Conservation (phyloP, 345 rosid genomes). For the Salix exigua region DNA sequence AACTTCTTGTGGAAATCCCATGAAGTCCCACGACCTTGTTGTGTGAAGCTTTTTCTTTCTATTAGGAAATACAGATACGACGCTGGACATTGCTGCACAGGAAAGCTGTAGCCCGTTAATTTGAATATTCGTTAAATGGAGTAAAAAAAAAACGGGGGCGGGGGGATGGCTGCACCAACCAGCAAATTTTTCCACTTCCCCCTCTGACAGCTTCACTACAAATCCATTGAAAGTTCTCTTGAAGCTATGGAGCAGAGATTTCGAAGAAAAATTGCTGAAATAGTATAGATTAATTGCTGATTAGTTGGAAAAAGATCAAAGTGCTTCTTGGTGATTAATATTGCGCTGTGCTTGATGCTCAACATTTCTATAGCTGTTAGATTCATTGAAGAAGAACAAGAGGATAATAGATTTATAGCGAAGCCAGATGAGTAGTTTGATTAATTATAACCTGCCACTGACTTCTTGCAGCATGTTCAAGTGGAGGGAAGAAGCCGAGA, state of each 20-base stretch:
- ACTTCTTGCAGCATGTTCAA: slow-evolving; percentile 19
- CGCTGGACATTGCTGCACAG: slow-evolving; percentile 8
- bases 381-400: too few species aligned
- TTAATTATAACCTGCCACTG: slow-evolving; percentile 16
- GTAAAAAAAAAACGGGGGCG: too few species aligned
- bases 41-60: background rate
- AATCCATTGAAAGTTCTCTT: slow-evolving; percentile 33
- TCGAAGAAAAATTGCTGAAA: slow-evolving; percentile 7
- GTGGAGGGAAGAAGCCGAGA: slow-evolving; percentile 6
- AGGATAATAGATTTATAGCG: too few species aligned
- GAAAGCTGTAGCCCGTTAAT: slow-evolving; percentile 24
- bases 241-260: slow-evolving; percentile 20
- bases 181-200: slow-evolving; percentile 13
- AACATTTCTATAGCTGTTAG: too few species aligned
- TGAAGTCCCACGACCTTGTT: slow-evolving; percentile 13
- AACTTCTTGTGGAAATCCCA: slow-evolving; percentile 6
- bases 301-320: too few species aligned
- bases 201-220: slow-evolving; percentile 21
- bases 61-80: slow-evolving; percentile 10
- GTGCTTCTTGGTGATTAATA: too few species aligned
- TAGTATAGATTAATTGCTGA: too few species aligned
- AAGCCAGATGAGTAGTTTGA: background rate
- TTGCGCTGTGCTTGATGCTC: too few species aligned
- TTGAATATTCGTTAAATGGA: background rate
- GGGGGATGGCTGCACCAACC: background rate